Evolutionary conservation across 2,329 filamentous ascomycete genomes (phyloP).

Genomic region (Beauveria asiatica): DNA sequence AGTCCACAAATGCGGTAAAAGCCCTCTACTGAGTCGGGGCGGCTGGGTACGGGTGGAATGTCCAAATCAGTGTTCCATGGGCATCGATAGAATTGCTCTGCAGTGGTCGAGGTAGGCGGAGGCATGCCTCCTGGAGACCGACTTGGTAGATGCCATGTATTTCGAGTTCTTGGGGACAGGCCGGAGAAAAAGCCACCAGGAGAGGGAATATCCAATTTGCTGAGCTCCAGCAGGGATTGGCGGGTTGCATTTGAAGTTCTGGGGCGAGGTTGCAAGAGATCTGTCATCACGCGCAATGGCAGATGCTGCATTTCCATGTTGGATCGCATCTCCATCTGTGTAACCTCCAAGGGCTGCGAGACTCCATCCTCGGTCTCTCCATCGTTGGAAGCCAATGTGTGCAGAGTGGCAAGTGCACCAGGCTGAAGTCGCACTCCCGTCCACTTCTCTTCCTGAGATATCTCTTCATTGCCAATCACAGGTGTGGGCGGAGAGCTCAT

Average conservation of each 20-base stretch:
- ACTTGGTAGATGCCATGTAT: slow-evolving; percentile 67
- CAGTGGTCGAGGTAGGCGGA: slow-evolving; percentile 79
- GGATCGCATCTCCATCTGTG: slow-evolving; percentile 18
- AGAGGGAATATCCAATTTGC: slow-evolving; percentile 79
- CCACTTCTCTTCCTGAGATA: slow-evolving; percentile 56
- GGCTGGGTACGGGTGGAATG: slow-evolving; percentile 26
- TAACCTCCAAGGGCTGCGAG: slow-evolving; percentile 36
- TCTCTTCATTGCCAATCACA: slow-evolving; percentile 51
- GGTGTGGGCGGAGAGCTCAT: slow-evolving; percentile 82
- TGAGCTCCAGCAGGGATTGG: slow-evolving; percentile 63
- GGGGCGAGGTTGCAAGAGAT: slow-evolving; percentile 21
- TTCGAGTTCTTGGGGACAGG: slow-evolving; percentile 63
- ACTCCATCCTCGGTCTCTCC: slow-evolving; percentile 53
- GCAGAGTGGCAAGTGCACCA: slow-evolving; percentile 70
- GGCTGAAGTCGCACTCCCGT: slow-evolving; percentile 66
- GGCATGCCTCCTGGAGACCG: slow-evolving; percentile 43
- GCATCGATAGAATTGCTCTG: slow-evolving; percentile 81
- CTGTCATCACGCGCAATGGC: slow-evolving; percentile 41
- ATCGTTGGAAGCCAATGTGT: slow-evolving; percentile 56
- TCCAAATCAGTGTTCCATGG: slow-evolving; percentile 57
- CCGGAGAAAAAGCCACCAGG: slow-evolving; percentile 88
- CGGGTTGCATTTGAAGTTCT: slow-evolving; percentile 25
- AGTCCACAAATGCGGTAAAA: slow-evolving; percentile 30
- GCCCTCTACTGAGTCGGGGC: slow-evolving; percentile 29
- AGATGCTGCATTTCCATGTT: slow-evolving; percentile 41